Conservation (phyloP, 768 basidiomycete species). For the Russula emetica region DNA sequence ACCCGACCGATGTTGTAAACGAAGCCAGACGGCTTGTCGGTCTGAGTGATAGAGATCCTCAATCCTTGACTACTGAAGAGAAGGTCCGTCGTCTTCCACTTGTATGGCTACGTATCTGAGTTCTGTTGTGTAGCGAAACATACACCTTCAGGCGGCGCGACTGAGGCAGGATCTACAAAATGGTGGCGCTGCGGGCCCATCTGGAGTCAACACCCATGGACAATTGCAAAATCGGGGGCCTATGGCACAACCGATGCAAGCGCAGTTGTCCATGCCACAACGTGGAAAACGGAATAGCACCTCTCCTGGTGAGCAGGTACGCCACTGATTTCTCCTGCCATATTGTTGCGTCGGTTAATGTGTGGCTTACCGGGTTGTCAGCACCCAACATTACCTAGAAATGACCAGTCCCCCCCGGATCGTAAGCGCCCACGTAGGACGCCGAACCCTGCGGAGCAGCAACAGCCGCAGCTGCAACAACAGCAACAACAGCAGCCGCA, state of each 20-base stretch:
- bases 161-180: constrained; percentile 29
- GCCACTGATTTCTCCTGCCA: constrained; percentile 6
- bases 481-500: constrained; percentile 30
- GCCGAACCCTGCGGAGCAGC: constrained; percentile 31
- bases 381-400: constrained; percentile 32
- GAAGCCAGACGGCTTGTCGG: constrained; percentile 43
- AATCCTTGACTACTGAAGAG: constrained; percentile 45
- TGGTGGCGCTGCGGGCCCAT: constrained; percentile 44
- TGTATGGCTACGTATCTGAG: constrained; percentile 14
- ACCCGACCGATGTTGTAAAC: constrained; percentile 38
- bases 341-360: constrained; percentile 1
- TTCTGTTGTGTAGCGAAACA: constrained; percentile 35
- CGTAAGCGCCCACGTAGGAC: constrained; percentile 36
- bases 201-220: constrained; percentile 34
- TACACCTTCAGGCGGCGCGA: constrained; percentile 32
- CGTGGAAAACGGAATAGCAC: constrained; percentile 39
- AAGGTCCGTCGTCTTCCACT: constrained; percentile 44
- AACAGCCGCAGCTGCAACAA: constrained; percentile 32
- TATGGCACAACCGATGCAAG: constrained; percentile 29
- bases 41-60: constrained; percentile 44
- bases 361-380: constrained; percentile 20
- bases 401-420: constrained; percentile 35
- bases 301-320: constrained; percentile 37
- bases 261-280: constrained; percentile 38
- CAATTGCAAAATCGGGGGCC: constrained; percentile 35